Evolutionary conservation across 371 early-diverging fungal genomes (phyloP), one percentile per base, ranked within the genome.

Genomic region (Mortierella polycephala): DNA sequence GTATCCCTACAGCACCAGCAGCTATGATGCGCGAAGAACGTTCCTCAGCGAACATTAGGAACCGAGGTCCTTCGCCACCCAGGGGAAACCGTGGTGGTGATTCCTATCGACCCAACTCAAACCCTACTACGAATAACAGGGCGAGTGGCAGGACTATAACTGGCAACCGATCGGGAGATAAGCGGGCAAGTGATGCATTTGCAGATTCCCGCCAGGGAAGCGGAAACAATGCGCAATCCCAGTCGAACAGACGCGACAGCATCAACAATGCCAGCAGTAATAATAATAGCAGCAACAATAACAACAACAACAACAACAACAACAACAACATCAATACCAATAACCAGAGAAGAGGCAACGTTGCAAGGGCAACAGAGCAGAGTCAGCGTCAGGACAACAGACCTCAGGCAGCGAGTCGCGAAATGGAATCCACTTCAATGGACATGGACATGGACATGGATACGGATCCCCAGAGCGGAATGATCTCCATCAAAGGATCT

Each of bases 381-480:
- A 21, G 53, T 39, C 2, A 16, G 5, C 67, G 53, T 14, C 62
- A 63, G 18, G 74, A 73, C 8, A 16, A 37, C 14, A 56, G 69
- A 40, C 40, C 23, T 14, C 56, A 21, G 23, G 16, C 39, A 51
- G 40, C 55, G 12, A n/a, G 11, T 44, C 56, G 55, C 23, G 44
- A 45, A 40, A 16, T 40, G n/a, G 69, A 57, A 12, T 20, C 46
- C 6, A 49, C 20, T 5, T 37, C 44, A 6, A 50, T 61, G 69
- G 40, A 55, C 13, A 58, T 64, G 55, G 67, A 76, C 44, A 23
- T 71, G 72, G 75, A 75, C 9, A 62, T 67, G 67, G 67, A 72
- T 14, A 60, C 64, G 42, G 67, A 63, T n/a, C 47, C 41, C 45
- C 57, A 39, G 1, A 62, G 62, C 39, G 20, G 39, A 1, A 51